phyloP scores from a whole-genome alignment of 306 rosid genomes.

The Vigna mungo region DNA sequence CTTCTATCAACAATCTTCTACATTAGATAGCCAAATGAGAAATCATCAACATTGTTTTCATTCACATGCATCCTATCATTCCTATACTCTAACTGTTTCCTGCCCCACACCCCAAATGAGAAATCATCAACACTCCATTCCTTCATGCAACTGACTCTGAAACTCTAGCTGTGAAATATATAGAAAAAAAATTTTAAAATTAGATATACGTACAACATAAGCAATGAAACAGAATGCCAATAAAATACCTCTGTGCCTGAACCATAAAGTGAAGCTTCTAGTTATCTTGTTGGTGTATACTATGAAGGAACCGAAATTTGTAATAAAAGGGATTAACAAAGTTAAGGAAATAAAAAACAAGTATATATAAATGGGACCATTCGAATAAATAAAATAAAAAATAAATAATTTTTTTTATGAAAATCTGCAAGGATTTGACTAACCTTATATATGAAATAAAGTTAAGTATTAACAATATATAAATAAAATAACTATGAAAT shows the following conservation, averaged over 20 bases:
- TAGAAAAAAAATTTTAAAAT: slow-evolving; percentile 31
- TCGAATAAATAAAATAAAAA: no score
- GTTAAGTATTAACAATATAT: no score
- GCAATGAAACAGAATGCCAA: slow-evolving; percentile 37
- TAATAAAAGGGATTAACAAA: no score
- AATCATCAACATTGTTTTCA: not conserved
- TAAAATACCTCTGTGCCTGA: slow-evolving; percentile 87
- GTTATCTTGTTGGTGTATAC: slow-evolving; percentile 55
- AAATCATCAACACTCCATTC: slow-evolving; percentile 50
- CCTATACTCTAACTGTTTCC: slow-evolving; percentile 67
- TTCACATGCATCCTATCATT: slow-evolving; percentile 59
- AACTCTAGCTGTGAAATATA: slow-evolving; percentile 77
- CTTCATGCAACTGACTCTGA: slow-evolving; percentile 62
- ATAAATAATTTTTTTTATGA: no score
- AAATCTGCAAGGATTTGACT: no score
- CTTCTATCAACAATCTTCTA: no score
- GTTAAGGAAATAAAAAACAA: no score
- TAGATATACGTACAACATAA: slow-evolving; percentile 43
- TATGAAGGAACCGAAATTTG: not conserved
- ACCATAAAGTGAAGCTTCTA: slow-evolving; percentile 82
- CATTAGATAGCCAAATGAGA: no score
- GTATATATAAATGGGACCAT: no score
- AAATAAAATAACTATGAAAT: no score
- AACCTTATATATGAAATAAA: no score
- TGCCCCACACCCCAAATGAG: slow-evolving; percentile 84